These are phyloP conservation scores for Coemansia sp. DNA, from an alignment of 192 early-diverging fungal species.

Conservation along the genomic window DNA sequence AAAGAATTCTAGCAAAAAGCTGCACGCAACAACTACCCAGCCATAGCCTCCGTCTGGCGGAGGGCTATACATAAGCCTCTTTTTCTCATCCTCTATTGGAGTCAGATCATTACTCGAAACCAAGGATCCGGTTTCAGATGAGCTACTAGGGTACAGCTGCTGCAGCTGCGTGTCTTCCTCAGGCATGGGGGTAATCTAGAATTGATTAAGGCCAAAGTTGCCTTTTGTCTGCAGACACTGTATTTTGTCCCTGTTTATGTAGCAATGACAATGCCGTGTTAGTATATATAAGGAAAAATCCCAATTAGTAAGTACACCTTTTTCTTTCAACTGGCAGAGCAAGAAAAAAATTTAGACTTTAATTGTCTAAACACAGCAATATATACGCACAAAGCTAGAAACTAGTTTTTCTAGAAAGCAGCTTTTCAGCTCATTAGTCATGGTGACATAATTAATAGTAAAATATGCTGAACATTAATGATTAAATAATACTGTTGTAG, in stretches of 20 bases:
- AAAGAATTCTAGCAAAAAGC: conserved; percentile 50
- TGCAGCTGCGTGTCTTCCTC: not conserved
- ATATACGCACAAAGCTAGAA: not conserved
- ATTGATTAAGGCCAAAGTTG: conserved; percentile 16
- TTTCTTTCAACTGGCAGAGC: too few species aligned
- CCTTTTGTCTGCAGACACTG: not conserved
- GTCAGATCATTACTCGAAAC: conserved; percentile 14
- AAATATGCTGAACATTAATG: not conserved
- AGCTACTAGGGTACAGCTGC: not conserved
- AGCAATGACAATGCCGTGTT: not conserved
- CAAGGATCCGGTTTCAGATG: conserved; percentile 26
- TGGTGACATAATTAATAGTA: not conserved
- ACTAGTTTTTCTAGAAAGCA: not conserved
- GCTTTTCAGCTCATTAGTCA: not conserved
- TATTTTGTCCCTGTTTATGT: not conserved
- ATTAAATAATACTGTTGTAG: not conserved
- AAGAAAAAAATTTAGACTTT: not conserved
- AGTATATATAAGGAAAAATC: too few species aligned
- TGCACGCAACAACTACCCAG: conserved; percentile 51
- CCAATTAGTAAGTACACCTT: too few species aligned
- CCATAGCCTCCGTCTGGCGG: conserved; percentile 53
- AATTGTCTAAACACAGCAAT: not conserved
- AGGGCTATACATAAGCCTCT: conserved; percentile 9
- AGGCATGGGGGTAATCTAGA: conserved; percentile 11
- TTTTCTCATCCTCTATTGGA: conserved; percentile 20